Evolutionary conservation across 2,329 filamentous ascomycete genomes (phyloP).

Genomic region (Trichothecium roseum): DNA sequence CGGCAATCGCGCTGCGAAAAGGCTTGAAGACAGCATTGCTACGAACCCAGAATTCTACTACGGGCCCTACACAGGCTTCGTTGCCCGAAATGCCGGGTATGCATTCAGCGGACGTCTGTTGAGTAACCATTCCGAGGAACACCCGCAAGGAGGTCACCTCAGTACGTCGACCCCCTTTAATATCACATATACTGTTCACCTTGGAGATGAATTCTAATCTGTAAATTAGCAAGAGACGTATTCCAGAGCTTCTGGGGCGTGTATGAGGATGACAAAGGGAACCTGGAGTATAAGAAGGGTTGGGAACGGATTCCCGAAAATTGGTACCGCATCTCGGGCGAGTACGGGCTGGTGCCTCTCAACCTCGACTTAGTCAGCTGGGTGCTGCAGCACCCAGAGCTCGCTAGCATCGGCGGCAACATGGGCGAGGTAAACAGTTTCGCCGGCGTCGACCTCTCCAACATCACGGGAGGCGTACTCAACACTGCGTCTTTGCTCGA

Average conservation of each 20-base stretch:
- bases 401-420: slow-evolving; percentile 40
- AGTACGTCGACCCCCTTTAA: slow-evolving; percentile 1
- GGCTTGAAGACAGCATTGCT: slow-evolving; percentile 34
- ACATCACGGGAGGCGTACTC: slow-evolving; percentile 33
- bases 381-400: slow-evolving; percentile 27
- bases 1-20: slow-evolving; percentile 28
- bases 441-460: slow-evolving; percentile 29
- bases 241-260: slow-evolving; percentile 38
- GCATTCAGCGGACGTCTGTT: slow-evolving; percentile 31
- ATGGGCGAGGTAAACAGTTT: slow-evolving; percentile 39
- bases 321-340: slow-evolving; percentile 33
- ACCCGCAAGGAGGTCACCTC: slow-evolving; percentile 20
- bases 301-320: slow-evolving; percentile 41
- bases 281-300: slow-evolving; percentile 32
- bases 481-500: slow-evolving; percentile 29
- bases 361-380: slow-evolving; percentile 27
- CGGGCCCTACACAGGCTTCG: slow-evolving; percentile 38
- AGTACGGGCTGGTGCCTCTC: slow-evolving; percentile 34
- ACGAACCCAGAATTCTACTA: slow-evolving; percentile 45
- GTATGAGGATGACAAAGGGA: slow-evolving; percentile 20
- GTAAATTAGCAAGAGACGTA: slow-evolving; percentile 14
- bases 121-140: slow-evolving; percentile 30
- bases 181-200: neutral
- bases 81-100: slow-evolving; percentile 37
- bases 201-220: neutral